These are phyloP conservation scores for Planoprotostelium fungivorum DNA, from an alignment of 78 protist species.

Conservation along the genomic window DNA sequence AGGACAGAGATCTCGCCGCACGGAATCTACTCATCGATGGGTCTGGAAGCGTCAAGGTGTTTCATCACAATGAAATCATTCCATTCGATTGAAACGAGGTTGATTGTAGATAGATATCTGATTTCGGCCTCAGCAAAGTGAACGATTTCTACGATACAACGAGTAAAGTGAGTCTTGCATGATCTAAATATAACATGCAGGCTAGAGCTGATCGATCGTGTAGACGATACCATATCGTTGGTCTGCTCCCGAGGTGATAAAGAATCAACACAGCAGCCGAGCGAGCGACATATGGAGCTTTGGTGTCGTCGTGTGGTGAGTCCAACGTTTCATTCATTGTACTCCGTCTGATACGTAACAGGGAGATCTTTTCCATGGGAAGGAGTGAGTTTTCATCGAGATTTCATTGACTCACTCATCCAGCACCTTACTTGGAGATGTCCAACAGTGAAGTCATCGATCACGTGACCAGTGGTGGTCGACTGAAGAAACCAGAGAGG, in stretches of 20 bases:
- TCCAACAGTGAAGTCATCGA: not conserved
- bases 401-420: not conserved
- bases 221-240: not conserved
- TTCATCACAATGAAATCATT: not conserved
- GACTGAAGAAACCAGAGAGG: not conserved
- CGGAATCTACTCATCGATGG: not conserved
- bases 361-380: not conserved
- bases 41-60: not conserved
- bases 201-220: not conserved
- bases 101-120: not conserved
- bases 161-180: not conserved
- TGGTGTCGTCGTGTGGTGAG: not conserved
- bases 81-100: not conserved
- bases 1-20: not conserved
- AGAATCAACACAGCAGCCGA: not conserved
- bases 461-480: not conserved
- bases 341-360: not conserved
- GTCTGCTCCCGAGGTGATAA: not conserved
- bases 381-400: too few relatives aligned
- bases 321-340: not conserved
- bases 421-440: not conserved
- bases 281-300: not conserved
- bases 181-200: not conserved
- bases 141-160: not conserved
- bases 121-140: not conserved